Evolutionary conservation across 2,329 filamentous ascomycete species (phyloP).

Genomic region (Sporothrix variecibatus): DNA sequence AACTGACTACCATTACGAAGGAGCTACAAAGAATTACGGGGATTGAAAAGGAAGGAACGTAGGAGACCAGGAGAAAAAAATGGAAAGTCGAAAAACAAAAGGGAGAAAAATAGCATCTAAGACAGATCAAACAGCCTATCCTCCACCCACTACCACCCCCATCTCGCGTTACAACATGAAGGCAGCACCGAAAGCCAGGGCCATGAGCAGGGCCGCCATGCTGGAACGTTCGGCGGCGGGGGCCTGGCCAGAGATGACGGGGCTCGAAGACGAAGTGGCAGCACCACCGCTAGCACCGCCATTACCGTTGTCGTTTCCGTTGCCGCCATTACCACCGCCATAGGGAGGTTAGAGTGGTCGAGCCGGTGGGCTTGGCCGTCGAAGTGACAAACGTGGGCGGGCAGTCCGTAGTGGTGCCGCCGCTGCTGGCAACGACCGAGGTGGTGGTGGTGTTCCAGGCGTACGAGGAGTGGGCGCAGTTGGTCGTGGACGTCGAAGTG

Average conservation of each 20-base stretch:
- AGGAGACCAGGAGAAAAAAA: not conserved
- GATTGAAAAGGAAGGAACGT: not conserved
- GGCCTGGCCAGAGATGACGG: slow-evolving; percentile 12
- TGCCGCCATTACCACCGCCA: not conserved
- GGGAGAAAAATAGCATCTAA: not conserved
- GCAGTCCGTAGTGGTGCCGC: not conserved
- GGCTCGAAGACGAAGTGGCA: not conserved
- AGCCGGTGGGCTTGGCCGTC: not conserved
- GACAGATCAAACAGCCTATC: not conserved
- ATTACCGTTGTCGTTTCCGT: not conserved
- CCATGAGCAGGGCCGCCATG: slow-evolving; percentile 1
- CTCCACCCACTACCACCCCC: not conserved
- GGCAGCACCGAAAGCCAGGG: slow-evolving; percentile 1
- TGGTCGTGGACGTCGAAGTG: not conserved
- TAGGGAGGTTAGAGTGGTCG: not conserved
- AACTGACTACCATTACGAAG: not conserved
- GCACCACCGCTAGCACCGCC: too few relatives aligned
- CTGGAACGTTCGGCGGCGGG: not conserved
- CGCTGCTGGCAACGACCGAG: not conserved
- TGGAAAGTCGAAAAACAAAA: not conserved
- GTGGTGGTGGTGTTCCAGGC: not conserved
- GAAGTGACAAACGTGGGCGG: slow-evolving; percentile 3
- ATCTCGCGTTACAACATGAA: not conserved
- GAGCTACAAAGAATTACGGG: not conserved
- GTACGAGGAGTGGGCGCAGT: slow-evolving; percentile 10